Conservation (phyloP, 202 grass and related monocot species). For the Zoysia matrella region DNA sequence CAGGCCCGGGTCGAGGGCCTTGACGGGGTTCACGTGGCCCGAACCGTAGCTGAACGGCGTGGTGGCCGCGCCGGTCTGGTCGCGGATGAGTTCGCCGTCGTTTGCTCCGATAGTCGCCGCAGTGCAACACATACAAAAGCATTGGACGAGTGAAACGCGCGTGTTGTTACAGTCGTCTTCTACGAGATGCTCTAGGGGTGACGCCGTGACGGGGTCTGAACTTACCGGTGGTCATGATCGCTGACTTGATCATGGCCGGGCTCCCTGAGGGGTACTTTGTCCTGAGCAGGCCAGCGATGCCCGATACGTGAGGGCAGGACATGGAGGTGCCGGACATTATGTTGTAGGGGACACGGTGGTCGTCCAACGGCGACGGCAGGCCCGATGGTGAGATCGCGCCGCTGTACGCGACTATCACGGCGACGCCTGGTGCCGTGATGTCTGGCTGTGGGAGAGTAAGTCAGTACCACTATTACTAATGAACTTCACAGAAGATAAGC, state of each 20-base stretch:
- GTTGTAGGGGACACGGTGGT: constrained; percentile 67
- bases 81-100: constrained; percentile 22
- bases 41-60: constrained; percentile 53
- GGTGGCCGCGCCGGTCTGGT: constrained; percentile 29
- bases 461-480: no score
- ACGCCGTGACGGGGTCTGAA: no score
- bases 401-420: constrained; percentile 65
- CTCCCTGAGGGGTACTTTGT: constrained; percentile 55
- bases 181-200: background rate
- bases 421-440: constrained; percentile 68
- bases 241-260: constrained; percentile 67
- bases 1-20: constrained; percentile 45
- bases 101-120: constrained; percentile 34
- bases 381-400: constrained; percentile 22
- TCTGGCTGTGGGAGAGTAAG: constrained; percentile 53
- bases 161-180: no score
- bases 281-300: constrained; percentile 66
- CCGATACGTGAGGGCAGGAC: constrained; percentile 79
- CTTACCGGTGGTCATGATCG: constrained; percentile 77
- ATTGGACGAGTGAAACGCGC: background rate
- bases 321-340: constrained; percentile 76
- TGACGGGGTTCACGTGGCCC: constrained; percentile 30
- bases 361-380: constrained; percentile 31
- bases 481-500: no score
- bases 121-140: background rate